These are phyloP conservation scores for Diaporthe vaccinii DNA, from an alignment of 2,329 filamentous ascomycete species.

Conservation along the genomic window DNA sequence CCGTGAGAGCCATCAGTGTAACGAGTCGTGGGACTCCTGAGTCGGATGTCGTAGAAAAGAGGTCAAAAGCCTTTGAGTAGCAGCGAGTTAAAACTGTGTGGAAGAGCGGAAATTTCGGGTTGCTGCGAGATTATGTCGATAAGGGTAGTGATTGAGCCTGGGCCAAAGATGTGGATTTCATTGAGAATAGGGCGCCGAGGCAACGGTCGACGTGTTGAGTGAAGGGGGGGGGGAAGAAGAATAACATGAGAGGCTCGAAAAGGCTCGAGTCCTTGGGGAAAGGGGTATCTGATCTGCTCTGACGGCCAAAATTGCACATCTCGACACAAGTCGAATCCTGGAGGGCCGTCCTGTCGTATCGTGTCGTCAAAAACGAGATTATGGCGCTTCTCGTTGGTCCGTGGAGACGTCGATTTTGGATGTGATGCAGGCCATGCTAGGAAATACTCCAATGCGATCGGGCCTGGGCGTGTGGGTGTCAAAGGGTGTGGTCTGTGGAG, in stretches of 20 bases:
- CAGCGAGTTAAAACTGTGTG: slow-evolving; percentile 23
- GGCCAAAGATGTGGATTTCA: slow-evolving; percentile 13
- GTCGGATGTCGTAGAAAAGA: slow-evolving; percentile 33
- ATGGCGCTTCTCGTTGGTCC: slow-evolving; percentile 42
- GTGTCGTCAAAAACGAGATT: slow-evolving; percentile 43
- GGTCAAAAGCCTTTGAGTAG: slow-evolving; percentile 32
- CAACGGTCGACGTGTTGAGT: slow-evolving; percentile 34
- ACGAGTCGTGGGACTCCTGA: slow-evolving; percentile 25
- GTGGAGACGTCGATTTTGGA: slow-evolving; percentile 37
- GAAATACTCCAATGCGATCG: slow-evolving; percentile 22
- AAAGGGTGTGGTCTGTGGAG: slow-evolving; percentile 22
- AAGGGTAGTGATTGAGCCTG: slow-evolving; percentile 37
- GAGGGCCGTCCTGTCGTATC: slow-evolving; percentile 37
- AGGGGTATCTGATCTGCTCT: slow-evolving; percentile 42
- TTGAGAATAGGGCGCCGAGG: slow-evolving; percentile 24
- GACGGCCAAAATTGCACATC: slow-evolving; percentile 40
- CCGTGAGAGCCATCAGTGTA: slow-evolving; percentile 35
- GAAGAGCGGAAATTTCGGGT: slow-evolving; percentile 35
- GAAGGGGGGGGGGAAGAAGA: slow-evolving; percentile 29
- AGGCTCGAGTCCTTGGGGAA: slow-evolving; percentile 35
- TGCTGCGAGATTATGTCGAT: slow-evolving; percentile 37
- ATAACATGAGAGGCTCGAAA: slow-evolving; percentile 31
- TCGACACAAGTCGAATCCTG: slow-evolving; percentile 31
- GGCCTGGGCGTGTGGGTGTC: slow-evolving; percentile 32
- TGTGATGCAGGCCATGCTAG: slow-evolving; percentile 38